A percentile compares a stretch with the other conserved stretches of the same genome.
Conservation (phyloP, 2,329 filamentous ascomycete genomes). For the Fusarium dlaminii region DNA sequence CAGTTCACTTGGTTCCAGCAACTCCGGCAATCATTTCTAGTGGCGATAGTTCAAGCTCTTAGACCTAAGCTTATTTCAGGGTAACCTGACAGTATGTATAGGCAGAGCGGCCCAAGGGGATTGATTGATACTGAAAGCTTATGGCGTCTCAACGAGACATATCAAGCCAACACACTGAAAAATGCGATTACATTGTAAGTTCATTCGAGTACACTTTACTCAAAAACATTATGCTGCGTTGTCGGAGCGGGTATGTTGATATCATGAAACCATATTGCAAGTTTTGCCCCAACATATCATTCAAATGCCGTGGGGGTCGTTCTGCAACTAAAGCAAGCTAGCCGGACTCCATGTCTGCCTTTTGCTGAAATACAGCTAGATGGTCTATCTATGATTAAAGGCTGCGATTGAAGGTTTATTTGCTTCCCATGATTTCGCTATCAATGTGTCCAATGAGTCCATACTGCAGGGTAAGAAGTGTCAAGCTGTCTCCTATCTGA, state of each 20-base stretch:
- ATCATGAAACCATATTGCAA: neutral
- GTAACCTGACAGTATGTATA: too few relatives aligned
- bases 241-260: neutral
- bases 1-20: neutral
- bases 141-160: too few relatives aligned
- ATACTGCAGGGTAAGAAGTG: neutral
- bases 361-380: neutral
- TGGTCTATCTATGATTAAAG: neutral
- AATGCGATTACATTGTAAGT: neutral
- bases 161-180: too few relatives aligned
- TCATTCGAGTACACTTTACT: too few relatives aligned
- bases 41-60: neutral
- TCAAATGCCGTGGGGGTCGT: too few relatives aligned
- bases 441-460: neutral
- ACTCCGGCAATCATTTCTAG: neutral
- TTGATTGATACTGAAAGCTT: too few relatives aligned
- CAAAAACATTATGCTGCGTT: neutral
- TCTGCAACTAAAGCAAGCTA: neutral
- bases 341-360: neutral
- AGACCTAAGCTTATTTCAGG: too few relatives aligned
- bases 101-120: too few relatives aligned
- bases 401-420: accelerated
- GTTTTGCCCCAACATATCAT: neutral
- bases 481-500: too few relatives aligned
- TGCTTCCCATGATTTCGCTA: too few relatives aligned